These are phyloP conservation scores for Chamaecrista fasciculata DNA, from an alignment of 306 rosid genomes.

Conservation along the genomic window DNA sequence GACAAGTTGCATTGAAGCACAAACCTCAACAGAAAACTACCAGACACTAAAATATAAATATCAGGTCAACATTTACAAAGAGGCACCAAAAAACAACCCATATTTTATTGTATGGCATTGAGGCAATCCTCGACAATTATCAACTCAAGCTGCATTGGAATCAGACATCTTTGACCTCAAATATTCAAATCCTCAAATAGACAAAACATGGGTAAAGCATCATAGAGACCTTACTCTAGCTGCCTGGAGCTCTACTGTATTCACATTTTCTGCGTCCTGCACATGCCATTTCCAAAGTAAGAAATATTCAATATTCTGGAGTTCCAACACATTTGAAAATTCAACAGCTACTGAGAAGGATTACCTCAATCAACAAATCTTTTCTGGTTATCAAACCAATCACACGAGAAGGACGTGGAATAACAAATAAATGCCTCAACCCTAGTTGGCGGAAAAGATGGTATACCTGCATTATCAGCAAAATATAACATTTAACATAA, in stretches of 20 bases:
- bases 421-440: constrained; percentile 86
- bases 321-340: constrained; percentile 13
- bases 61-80: constrained; percentile 25
- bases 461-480: constrained; percentile 67
- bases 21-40: constrained; percentile 15
- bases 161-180: not conserved
- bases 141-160: constrained; percentile 16
- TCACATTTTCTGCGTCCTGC: constrained; percentile 68
- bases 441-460: constrained; percentile 98
- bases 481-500: constrained; percentile 32
- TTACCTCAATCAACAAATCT: constrained; percentile 93
- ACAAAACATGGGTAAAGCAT: constrained; percentile 38
- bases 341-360: constrained; percentile 3
- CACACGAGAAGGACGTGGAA: constrained; percentile 87
- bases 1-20: constrained; percentile 9
- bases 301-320: not conserved
- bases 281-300: constrained; percentile 23
- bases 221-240: constrained; percentile 98
- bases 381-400: constrained; percentile 86
- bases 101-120: constrained; percentile 2
- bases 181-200: not conserved
- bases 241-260: constrained; percentile 85
- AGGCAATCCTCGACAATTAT: constrained; percentile 11
- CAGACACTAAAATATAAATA: not conserved
- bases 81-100: constrained; percentile 12